Conservation (phyloP, 225 moss, liverwort and hornwort species). For the Bryoerythrophyllum caledonicum region DNA sequence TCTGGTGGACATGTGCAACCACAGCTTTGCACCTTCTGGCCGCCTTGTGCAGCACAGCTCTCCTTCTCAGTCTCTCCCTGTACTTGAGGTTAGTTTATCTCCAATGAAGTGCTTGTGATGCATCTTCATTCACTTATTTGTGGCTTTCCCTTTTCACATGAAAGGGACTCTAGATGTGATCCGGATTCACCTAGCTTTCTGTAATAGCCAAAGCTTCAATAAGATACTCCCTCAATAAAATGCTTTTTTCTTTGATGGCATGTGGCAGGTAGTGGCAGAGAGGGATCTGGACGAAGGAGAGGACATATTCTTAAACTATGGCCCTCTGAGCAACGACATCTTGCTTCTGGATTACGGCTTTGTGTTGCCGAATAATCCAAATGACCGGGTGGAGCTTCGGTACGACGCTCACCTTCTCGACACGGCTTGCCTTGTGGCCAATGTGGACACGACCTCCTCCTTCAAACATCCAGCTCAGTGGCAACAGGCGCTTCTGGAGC, state of each 20-base stretch:
- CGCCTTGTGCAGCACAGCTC: constrained; percentile 47
- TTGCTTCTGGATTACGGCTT: constrained; percentile 76
- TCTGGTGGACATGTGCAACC: constrained; percentile 80
- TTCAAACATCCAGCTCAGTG: constrained; percentile 54
- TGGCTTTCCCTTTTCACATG: not conserved
- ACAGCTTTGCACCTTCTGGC: constrained; percentile 67
- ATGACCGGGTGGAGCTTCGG: constrained; percentile 59
- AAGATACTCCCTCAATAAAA: no score
- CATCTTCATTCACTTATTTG: not conserved
- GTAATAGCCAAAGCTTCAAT: no score
- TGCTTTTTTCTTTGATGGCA: not conserved
- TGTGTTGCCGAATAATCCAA: constrained; percentile 54
- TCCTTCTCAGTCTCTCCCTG: constrained; percentile 30
- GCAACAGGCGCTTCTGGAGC: constrained; percentile 56
- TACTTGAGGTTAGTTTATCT: constrained; percentile 48
- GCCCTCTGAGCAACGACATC: constrained; percentile 64
- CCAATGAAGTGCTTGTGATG: no score
- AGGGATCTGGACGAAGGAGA: constrained; percentile 54
- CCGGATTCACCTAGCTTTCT: not conserved
- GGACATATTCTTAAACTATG: constrained; percentile 57
- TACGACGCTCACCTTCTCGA: constrained; percentile 55
- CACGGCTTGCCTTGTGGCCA: constrained; percentile 51
- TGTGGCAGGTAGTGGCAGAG: constrained; percentile 58
- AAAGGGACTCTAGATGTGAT: not conserved
- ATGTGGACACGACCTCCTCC: constrained; percentile 32